Evolutionary conservation across 352 stramenopile species (phyloP).

Genomic region (Phytophthora fragariaefolia): DNA sequence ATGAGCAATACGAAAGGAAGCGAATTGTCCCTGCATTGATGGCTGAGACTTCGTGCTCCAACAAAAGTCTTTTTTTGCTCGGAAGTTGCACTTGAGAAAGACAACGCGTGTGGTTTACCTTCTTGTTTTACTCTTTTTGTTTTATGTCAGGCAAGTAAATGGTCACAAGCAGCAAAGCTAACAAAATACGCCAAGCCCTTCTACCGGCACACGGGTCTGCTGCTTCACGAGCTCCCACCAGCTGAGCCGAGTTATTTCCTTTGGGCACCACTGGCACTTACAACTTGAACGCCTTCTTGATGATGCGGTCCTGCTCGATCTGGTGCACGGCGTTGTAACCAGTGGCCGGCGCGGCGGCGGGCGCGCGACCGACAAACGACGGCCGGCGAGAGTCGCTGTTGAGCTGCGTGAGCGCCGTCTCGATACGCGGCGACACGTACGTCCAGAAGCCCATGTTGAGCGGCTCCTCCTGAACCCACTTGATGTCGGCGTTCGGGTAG

Average conservation of each 20-base stretch:
- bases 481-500: conserved; percentile 94
- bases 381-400: conserved; percentile 88
- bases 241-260: conserved; percentile 11
- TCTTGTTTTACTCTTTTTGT: conserved; percentile 22
- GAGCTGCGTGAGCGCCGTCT: conserved; percentile 94
- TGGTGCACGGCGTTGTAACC: conserved; percentile 95
- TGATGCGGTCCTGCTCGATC: conserved; percentile 93
- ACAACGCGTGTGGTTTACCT: background rate
- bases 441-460: conserved; percentile 98
- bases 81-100: too few species aligned
- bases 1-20: too few species aligned
- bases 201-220: conserved; percentile 25
- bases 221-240: conserved; percentile 8
- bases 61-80: too few species aligned
- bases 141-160: conserved; percentile 26
- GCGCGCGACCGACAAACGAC: conserved; percentile 93
- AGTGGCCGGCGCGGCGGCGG: conserved; percentile 95
- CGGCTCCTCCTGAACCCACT: conserved; percentile 96
- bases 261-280: conserved; percentile 29
- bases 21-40: too few species aligned
- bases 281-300: conserved; percentile 82
- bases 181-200: conserved; percentile 35
- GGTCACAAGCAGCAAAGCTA: conserved; percentile 34
- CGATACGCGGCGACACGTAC: conserved; percentile 94
- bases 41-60: too few species aligned